A percentile compares a stretch with the other conserved stretches of the same genome.
Evolutionary conservation across 2,329 filamentous ascomycete genomes (phyloP).

Genomic region (Lachnellula hyalina): DNA sequence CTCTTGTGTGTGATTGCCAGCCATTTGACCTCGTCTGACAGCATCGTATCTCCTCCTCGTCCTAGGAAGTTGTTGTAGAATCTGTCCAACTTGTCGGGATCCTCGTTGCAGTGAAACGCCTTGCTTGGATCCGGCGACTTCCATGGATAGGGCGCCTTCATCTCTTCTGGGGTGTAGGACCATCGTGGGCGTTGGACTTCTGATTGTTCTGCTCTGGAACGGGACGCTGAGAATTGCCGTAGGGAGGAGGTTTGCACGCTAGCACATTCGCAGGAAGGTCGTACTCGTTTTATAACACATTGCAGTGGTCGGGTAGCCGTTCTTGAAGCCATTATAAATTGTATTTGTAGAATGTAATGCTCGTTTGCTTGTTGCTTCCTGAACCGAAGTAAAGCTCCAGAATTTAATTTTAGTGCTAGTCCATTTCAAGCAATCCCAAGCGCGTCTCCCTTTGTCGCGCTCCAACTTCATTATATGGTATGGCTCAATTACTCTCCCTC

Average conservation of each 20-base stretch:
- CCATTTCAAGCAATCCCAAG: slow-evolving; percentile 11
- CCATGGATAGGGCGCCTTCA: slow-evolving; percentile 62
- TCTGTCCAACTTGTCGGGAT: slow-evolving; percentile 67
- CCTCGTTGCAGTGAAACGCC: slow-evolving; percentile 66
- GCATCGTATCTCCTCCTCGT: slow-evolving; percentile 61
- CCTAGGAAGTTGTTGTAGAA: slow-evolving; percentile 77
- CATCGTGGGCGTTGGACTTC: slow-evolving; percentile 53
- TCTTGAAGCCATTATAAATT: slow-evolving; percentile 42
- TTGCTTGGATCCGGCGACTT: slow-evolving; percentile 49
- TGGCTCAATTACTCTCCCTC: background rate
- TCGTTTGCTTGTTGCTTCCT: background rate
- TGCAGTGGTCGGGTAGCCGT: slow-evolving; percentile 37
- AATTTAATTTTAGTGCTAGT: slow-evolving; percentile 20
- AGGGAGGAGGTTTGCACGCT: slow-evolving; percentile 12
- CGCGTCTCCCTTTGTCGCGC: slow-evolving; percentile 10
- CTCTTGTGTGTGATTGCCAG: slow-evolving; percentile 96
- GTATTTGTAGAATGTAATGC: background rate
- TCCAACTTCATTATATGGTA: slow-evolving; percentile 4
- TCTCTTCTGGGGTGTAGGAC: slow-evolving; percentile 62
- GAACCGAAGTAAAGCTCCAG: slow-evolving; percentile 3
- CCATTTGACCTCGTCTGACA: slow-evolving; percentile 94
- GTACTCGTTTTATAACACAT: slow-evolving; percentile 29
- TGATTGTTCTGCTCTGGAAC: slow-evolving; percentile 23
- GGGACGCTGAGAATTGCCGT: slow-evolving; percentile 25
- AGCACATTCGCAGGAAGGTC: slow-evolving; percentile 24